phyloP scores from a whole-genome alignment of 2,329 filamentous ascomycete species.

The Fusarium siculi region DNA sequence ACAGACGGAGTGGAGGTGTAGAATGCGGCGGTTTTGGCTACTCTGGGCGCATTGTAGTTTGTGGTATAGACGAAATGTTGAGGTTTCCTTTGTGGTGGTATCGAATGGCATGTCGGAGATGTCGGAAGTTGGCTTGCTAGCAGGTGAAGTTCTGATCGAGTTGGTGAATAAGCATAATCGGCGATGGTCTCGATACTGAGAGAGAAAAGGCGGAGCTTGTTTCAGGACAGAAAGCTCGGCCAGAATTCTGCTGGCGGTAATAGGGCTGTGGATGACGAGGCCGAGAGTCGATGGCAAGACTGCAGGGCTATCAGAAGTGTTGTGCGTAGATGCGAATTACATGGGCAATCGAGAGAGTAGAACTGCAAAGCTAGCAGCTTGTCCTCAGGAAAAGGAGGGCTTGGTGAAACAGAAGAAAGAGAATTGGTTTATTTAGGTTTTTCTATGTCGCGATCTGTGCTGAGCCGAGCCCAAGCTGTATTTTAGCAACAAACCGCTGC shows the following conservation, averaged over 20 bases:
- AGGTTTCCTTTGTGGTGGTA: accelerated
- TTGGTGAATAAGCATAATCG: accelerated
- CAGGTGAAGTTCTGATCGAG: background rate
- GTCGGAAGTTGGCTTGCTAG: accelerated
- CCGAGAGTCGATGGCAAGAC: accelerated
- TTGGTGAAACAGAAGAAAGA: background rate
- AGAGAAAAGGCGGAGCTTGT: too few species aligned
- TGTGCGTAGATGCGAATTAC: too few species aligned
- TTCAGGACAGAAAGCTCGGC: background rate
- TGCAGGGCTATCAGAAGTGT: accelerated
- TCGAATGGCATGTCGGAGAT: background rate
- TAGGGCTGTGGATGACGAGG: accelerated
- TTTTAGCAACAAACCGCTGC: constrained; percentile 43
- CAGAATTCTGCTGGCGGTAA: accelerated
- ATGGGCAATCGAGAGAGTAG: too few species aligned
- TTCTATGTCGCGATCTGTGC: constrained; percentile 31
- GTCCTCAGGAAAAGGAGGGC: background rate
- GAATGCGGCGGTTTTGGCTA: accelerated
- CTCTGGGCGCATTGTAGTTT: accelerated
- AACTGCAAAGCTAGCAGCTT: accelerated
- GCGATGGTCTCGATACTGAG: background rate
- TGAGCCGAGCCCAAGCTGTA: constrained; percentile 39
- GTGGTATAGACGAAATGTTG: accelerated
- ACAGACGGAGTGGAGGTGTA: background rate
- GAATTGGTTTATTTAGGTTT: background rate